A percentile compares a stretch with the other conserved stretches of the same genome.
phyloP scores from a whole-genome alignment of 805 yeast genomes.

The Nakazawaea wickerhamii region DNA sequence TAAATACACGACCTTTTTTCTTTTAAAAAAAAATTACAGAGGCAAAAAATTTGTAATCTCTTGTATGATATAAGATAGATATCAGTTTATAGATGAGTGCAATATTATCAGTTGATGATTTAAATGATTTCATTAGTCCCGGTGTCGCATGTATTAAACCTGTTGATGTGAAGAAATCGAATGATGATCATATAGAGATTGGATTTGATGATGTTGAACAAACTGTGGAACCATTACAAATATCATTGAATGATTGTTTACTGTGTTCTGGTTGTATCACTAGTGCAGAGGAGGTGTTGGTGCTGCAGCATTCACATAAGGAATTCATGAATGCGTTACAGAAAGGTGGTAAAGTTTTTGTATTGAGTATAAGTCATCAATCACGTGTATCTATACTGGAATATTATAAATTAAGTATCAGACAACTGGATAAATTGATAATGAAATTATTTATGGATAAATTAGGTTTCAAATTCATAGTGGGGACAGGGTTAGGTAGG shows the following conservation, averaged over 20 bases:
- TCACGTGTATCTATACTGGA: constrained; percentile 75
- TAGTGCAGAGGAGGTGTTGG: constrained; percentile 90
- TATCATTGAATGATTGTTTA: constrained; percentile 84
- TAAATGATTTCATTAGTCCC: constrained; percentile 92
- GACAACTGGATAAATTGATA: constrained; percentile 56
- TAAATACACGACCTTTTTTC: background rate
- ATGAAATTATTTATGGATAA: constrained; percentile 49
- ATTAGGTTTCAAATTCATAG: constrained; percentile 67
- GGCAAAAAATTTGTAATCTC: background rate
- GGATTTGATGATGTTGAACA: constrained; percentile 53
- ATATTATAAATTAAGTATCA: constrained; percentile 50
- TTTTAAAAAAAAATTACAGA: background rate
- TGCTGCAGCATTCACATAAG: constrained; percentile 84
- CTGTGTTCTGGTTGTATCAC: constrained; percentile 98
- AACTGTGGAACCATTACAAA: constrained; percentile 71
- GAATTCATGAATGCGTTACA: constrained; percentile 62
- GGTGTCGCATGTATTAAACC: constrained; percentile 95
- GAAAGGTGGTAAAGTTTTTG: constrained; percentile 41
- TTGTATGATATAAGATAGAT: background rate
- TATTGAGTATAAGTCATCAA: constrained; percentile 81
- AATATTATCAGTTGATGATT: constrained; percentile 77
- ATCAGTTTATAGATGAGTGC: constrained; percentile 62
- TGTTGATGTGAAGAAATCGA: constrained; percentile 37
- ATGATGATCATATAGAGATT: constrained; percentile 27
- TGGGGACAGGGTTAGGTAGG: constrained; percentile 83